Percentiles rank a stretch among this genome's conserved stretches.
phyloP scores from a whole-genome alignment of 1,284 basidiomycete species.

The Rhodotorula sp. region DNA sequence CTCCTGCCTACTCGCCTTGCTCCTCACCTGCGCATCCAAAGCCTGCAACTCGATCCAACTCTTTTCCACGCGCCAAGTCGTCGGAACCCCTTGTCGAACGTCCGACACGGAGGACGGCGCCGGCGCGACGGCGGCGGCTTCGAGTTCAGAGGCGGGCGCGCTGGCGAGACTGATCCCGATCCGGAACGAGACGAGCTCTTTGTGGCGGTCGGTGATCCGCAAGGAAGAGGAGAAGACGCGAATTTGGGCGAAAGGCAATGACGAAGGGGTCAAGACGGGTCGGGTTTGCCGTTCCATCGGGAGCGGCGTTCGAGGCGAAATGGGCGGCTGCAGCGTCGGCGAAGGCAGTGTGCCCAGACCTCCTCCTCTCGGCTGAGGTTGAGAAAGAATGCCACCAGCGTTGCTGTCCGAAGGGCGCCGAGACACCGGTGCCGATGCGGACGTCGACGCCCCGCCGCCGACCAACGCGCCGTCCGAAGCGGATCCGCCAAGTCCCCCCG shows the following conservation, averaged over 20 bases:
- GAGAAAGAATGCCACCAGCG: neutral
- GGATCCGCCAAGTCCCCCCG: neutral
- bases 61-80: slow-evolving; percentile 84
- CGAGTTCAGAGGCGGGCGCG: slow-evolving; percentile 10
- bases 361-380: neutral
- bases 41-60: slow-evolving; percentile 84
- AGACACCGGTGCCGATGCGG: too few species aligned
- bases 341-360: neutral
- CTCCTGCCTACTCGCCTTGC: slow-evolving; percentile 64
- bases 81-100: slow-evolving; percentile 50
- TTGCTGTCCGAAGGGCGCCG: neutral
- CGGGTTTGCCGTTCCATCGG: neutral
- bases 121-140: neutral
- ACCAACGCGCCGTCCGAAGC: neutral
- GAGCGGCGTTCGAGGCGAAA: slow-evolving; percentile 7
- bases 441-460: too few species aligned
- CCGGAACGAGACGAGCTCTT: slow-evolving; percentile 80
- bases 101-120: neutral
- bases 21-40: slow-evolving; percentile 64
- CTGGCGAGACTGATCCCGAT: slow-evolving; percentile 53
- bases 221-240: slow-evolving; percentile 52
- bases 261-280: slow-evolving; percentile 34
- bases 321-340: neutral
- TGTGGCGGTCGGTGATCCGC: slow-evolving; percentile 77
- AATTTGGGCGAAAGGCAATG: slow-evolving; percentile 25